Conservation (phyloP, 2,329 filamentous ascomycete genomes). For the Colletotrichum liaoningense region DNA sequence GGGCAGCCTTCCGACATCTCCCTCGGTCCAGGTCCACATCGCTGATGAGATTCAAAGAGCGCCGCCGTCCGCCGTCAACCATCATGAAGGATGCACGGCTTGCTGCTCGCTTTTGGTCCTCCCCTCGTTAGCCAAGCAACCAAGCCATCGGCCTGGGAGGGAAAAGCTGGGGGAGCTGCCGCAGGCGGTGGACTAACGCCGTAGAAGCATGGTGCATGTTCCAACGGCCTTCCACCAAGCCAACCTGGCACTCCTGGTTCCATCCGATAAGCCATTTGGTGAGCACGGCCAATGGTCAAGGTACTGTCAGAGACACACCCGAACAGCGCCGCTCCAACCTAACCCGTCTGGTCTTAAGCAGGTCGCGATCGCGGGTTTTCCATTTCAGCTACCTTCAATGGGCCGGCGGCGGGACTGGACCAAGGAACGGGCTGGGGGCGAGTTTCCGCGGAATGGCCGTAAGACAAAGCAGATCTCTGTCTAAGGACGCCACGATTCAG, state of each 20-base stretch:
- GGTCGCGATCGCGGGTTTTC: conserved; percentile 10
- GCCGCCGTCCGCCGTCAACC: neutral
- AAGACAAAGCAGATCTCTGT: conserved; percentile 31
- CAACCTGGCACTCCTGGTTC: conserved; percentile 4
- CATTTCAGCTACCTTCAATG: conserved; percentile 20
- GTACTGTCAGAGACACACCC: conserved; percentile 31
- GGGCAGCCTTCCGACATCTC: conserved; percentile 16
- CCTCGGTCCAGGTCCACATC: conserved; percentile 8
- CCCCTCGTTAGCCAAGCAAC: conserved; percentile 28
- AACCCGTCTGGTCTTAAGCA: conserved; percentile 7
- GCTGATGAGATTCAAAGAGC: conserved; percentile 11
- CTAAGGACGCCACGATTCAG: conserved; percentile 26
- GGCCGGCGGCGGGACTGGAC: conserved; percentile 2
- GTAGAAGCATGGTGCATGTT: conserved; percentile 36
- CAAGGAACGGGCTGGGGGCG: conserved; percentile 10
- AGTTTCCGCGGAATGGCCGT: conserved; percentile 28
- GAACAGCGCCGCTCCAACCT: conserved; percentile 18
- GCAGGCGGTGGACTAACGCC: conserved; percentile 22
- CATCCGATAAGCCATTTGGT: conserved; percentile 31
- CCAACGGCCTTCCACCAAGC: conserved; percentile 35
- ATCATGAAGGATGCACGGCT: neutral
- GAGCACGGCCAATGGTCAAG: conserved; percentile 26
- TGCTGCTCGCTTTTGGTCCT: conserved; percentile 1
- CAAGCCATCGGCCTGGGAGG: conserved; percentile 10
- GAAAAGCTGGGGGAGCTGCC: conserved; percentile 29